Base-by-base conservation (phyloP, 352 stramenopile genomes). In the Pythium insidiosum region DNA sequence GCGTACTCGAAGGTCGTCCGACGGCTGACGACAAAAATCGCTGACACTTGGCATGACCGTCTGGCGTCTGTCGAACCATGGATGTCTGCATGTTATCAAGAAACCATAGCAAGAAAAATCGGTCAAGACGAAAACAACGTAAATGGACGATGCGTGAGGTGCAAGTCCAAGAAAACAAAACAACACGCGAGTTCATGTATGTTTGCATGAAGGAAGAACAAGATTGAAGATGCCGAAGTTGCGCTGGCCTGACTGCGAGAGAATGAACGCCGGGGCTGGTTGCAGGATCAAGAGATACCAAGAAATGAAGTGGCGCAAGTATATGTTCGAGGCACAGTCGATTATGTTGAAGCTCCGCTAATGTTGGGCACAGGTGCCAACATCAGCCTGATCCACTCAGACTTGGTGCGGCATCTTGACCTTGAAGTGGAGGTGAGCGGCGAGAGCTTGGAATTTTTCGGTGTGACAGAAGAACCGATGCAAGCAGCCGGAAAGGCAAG, bases 321-420 rank as follows among this genome's bases (percentile, higher is more conserved):
- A 20, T 50, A 34, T 31, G 43, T 50, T 3, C 4, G 19, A 21
- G 43, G 43, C 15, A 21, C 43, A 9, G 22, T 50, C 21, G 41
- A 50, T 31, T 19, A 41, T 21, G 25, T 41, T 21, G 19, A 36
- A 19, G 11, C 41, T 4, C 43, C 43, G 18, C 13, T 30, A 6
- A 40, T 50, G 30, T 16, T 50, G 21, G 29, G 41, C 30, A 50
- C 43, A 7, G 43, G 43, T 30, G 43, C 29, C 16, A 50, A 50
- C 30, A 36, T 50, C 24, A 50, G 43, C 18, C 28, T 50, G 19
- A 24, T 50, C 4, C 30, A 50, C 24, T 15, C n/a, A 10, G 25
- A 37, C 22, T 25, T 41, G 22, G 37, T 26, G 19, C 29, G 25
- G 9, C 20, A 20, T 25, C 19, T 47, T 3, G 40, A 26, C 10